Percentiles rank a stretch among this genome's conserved stretches.
Evolutionary conservation across 495 filamentous ascomycete species (phyloP).

Genomic region (Chaetomium fimeti): DNA sequence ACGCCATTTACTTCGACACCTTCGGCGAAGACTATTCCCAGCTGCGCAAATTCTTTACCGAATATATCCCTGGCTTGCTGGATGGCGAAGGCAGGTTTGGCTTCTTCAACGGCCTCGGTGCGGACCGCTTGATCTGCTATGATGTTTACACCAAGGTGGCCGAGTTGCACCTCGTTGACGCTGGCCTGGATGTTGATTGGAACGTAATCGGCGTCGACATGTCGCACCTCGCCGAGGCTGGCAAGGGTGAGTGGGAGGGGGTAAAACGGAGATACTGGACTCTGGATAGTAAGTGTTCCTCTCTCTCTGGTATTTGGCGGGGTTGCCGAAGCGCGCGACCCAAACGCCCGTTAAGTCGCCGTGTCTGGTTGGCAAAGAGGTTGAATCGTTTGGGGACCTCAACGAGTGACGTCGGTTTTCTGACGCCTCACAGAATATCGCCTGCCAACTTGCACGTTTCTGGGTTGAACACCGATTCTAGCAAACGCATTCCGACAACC

Average conservation of each 20-base stretch:
- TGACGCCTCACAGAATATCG: constrained; percentile 43
- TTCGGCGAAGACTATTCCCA: constrained; percentile 91
- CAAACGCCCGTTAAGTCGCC: not conserved
- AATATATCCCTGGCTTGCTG: constrained; percentile 77
- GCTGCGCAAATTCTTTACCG: constrained; percentile 82
- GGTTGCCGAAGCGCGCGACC: not conserved
- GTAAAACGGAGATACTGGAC: constrained; percentile 87
- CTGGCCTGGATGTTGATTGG: constrained; percentile 88
- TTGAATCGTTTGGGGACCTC: not conserved
- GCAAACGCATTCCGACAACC: not conserved
- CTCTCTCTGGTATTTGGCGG: not conserved
- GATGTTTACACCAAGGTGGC: constrained; percentile 93
- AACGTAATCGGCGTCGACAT: constrained; percentile 70
- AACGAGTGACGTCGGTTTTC: constrained; percentile 9
- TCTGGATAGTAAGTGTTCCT: constrained; percentile 56
- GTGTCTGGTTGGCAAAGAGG: not conserved
- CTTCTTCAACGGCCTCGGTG: constrained; percentile 95
- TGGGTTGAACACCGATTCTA: constrained; percentile 46
- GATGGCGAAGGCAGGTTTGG: constrained; percentile 73
- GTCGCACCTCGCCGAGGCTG: constrained; percentile 48
- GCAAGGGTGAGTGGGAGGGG: constrained; percentile 73
- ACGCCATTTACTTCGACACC: constrained; percentile 97
- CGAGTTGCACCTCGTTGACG: constrained; percentile 89
- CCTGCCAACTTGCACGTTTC: constrained; percentile 56
- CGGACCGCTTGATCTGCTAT: constrained; percentile 87